These are phyloP conservation scores for Gossypium sturtianum DNA, from an alignment of 345 rosid genomes.

Conservation along the genomic window DNA sequence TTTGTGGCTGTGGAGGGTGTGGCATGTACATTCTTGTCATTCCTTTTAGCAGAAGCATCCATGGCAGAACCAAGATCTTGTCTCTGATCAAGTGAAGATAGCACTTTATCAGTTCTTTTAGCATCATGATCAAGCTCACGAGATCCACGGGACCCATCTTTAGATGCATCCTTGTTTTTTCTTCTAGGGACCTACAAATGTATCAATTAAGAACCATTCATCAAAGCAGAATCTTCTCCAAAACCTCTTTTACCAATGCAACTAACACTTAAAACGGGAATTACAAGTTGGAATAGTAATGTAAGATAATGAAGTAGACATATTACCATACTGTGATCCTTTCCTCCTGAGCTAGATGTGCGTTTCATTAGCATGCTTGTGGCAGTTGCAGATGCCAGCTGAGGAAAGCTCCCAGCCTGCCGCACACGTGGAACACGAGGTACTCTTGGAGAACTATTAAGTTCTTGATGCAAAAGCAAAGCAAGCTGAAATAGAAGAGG, in stretches of 20 bases:
- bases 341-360: constrained; percentile 65
- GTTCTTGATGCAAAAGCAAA: constrained; percentile 92
- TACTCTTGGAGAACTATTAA: constrained; percentile 96
- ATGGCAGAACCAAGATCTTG: constrained; percentile 40
- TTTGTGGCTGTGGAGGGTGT: constrained; percentile 52
- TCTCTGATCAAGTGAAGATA: constrained; percentile 59
- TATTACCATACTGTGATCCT: constrained; percentile 65
- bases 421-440: constrained; percentile 97
- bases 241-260: background rate
- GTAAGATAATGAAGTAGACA: background rate
- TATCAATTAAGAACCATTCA: background rate
- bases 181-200: constrained; percentile 56
- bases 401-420: constrained; percentile 73
- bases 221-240: background rate
- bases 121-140: constrained; percentile 57
- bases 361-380: constrained; percentile 60
- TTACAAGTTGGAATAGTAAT: background rate
- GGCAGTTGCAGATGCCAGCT: constrained; percentile 63
- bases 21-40: constrained; percentile 40
- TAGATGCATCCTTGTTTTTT: constrained; percentile 66
- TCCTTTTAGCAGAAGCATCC: constrained; percentile 43
- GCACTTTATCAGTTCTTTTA: constrained; percentile 45
- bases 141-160: constrained; percentile 37
- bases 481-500: constrained; percentile 61
- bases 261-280: background rate